Base-by-base conservation (phyloP, 2,329 filamentous ascomycete genomes). In the Arthrocladium fulminans region DNA sequence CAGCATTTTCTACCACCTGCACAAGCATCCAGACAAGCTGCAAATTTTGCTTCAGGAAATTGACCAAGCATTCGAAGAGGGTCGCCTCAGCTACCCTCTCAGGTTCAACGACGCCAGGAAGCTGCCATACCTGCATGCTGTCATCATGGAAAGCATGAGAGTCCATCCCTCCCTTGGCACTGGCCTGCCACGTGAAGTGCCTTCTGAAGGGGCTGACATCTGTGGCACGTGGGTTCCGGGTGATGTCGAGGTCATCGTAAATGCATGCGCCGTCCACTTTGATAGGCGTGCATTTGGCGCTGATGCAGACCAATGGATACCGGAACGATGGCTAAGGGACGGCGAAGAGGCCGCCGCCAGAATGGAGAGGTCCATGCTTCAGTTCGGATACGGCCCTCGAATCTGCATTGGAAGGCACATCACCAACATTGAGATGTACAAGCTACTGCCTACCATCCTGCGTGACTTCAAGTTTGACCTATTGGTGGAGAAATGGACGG, bases 131-230 rank as follows among this genome's bases (percentile, higher is more conserved):
- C 67, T 79, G 8, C 65, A 73, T 37, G 75, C 75, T 2, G 69
- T 75, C 2, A 65, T 79, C 17, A 71, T 69, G 17, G 77, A 81
- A 59, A 64, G 70, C 0, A 60, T 73, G 53, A 68, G 75, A 2
- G 59, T 76, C 9, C 72, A 76, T 52, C 73, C 75, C 1, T 67
- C 65, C 2, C 63, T 76, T 2, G 69, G 65, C 8, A 66, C 76
- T 53, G 58, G 69, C 0, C 70, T 77, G 13, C 73, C 77, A 57
- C 72, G 76, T 1, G 59, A 72, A 0, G 75, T 73, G 0, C 75
- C 74, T 1, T 38, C 55, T 0, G 60, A 56, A 3, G 69, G 72
- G 0, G 56, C 69, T 5, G 58, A 57, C 22, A 53, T 66, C 50
- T 60, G 60, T 22, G 58, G 62, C 57, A 55, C 61, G 48, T 54